Evolutionary conservation across 345 rosid genomes (phyloP).

Genomic region (Brassica cretica): DNA sequence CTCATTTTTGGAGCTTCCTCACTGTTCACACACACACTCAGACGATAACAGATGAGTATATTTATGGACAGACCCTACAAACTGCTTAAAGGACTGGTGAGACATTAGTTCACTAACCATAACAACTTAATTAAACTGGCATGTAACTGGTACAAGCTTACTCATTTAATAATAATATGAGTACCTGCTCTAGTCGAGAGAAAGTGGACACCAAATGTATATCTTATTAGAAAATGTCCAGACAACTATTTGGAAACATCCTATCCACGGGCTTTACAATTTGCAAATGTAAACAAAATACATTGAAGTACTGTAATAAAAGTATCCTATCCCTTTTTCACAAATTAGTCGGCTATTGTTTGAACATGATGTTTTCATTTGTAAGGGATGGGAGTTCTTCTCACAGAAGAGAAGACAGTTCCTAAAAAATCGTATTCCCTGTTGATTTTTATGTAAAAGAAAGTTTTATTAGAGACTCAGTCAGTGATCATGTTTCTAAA

Average conservation of each 20-base stretch:
- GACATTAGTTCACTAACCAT: neutral
- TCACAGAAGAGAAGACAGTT: slow-evolving; percentile 71
- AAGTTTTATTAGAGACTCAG: too few species aligned
- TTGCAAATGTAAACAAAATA: neutral
- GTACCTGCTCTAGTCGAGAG: neutral
- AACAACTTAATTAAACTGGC: neutral
- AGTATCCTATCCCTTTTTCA: neutral
- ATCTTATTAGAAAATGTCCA: neutral
- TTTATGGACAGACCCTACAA: neutral
- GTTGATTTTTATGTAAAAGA: slow-evolving; percentile 17
- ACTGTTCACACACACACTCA: neutral
- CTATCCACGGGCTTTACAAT: neutral
- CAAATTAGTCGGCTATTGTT: neutral
- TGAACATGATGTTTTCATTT: neutral
- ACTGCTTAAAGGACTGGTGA: neutral
- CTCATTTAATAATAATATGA: neutral
- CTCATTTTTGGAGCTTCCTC: neutral
- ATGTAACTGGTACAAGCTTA: neutral
- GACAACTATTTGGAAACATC: neutral
- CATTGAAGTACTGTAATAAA: neutral
- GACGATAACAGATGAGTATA: neutral
- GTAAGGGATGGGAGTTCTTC: slow-evolving; percentile 14
- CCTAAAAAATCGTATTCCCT: slow-evolving; percentile 81
- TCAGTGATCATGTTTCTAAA: too few species aligned
- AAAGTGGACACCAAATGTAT: neutral